These are phyloP conservation scores for Populus hybrid DNA, from an alignment of 441 rosid genomes.

Conservation along the genomic window DNA sequence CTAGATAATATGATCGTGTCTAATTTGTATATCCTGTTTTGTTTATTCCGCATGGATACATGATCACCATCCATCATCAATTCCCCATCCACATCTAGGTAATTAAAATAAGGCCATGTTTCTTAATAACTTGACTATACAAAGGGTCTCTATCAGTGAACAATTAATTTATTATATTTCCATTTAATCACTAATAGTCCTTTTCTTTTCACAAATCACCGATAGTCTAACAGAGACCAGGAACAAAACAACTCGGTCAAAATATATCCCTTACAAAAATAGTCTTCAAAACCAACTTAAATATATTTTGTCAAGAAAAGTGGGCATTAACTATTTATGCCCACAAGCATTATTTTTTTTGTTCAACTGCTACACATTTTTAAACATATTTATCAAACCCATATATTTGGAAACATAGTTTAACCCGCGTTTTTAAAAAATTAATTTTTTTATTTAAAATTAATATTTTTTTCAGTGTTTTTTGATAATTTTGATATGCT, in stretches of 20 bases:
- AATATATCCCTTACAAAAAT: too few species aligned
- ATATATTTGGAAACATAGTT: rapidly evolving
- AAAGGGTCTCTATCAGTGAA: background rate
- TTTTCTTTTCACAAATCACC: background rate
- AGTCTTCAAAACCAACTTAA: too few species aligned
- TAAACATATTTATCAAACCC: too few species aligned
- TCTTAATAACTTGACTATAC: background rate
- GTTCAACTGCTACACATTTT: background rate
- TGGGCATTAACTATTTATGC: background rate
- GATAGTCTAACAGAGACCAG: background rate
- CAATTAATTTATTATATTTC: background rate
- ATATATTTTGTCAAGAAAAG: background rate
- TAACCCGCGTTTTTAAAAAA: too few species aligned
- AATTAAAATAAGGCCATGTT: background rate
- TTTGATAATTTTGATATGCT: too few species aligned
- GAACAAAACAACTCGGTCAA: background rate
- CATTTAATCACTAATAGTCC: background rate
- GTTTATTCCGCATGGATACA: background rate
- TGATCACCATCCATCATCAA: background rate
- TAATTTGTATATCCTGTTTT: background rate
- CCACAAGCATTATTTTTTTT: background rate
- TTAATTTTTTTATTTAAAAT: too few species aligned
- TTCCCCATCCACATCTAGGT: background rate
- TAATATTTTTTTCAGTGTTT: too few species aligned
- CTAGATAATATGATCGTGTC: too few species aligned